Conservation (phyloP, 2,329 filamentous ascomycete species). For the Fusarium ambrosium region DNA sequence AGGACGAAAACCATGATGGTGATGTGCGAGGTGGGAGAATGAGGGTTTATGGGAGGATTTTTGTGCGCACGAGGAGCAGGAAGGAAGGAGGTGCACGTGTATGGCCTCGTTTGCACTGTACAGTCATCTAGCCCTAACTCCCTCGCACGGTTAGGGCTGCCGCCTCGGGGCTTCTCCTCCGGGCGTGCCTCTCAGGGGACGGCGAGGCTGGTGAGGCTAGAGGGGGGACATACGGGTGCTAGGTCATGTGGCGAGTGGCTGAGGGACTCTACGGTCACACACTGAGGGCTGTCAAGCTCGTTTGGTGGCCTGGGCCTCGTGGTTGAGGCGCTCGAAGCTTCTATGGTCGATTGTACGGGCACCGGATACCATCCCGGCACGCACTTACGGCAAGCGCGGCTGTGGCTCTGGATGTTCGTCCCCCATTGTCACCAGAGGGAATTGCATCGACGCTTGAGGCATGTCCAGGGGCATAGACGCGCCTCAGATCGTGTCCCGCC, state of each 20-base stretch:
- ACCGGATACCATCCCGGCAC: neutral
- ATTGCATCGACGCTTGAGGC: neutral
- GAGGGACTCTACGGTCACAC: neutral
- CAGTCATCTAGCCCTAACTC: neutral
- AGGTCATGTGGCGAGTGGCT: neutral
- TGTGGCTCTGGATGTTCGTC: neutral
- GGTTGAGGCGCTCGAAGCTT: neutral
- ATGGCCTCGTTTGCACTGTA: neutral
- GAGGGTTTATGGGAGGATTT: neutral
- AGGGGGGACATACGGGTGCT: neutral
- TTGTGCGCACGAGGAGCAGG: neutral
- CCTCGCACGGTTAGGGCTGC: neutral
- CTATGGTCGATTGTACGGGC: neutral
- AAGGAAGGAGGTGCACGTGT: neutral
- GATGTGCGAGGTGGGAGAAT: neutral
- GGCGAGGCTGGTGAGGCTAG: neutral
- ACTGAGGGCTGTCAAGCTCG: neutral
- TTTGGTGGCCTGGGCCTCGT: neutral
- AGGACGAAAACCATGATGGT: neutral
- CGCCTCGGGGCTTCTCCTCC: neutral
- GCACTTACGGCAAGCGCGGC: neutral
- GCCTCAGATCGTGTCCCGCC: neutral
- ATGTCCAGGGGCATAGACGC: neutral
- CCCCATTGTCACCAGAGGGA: neutral
- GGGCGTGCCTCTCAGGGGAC: neutral